A percentile compares a stretch with the other conserved stretches of the same genome.
phyloP scores from a whole-genome alignment of 805 yeast genomes.

The Barnettozyma siamensis region DNA sequence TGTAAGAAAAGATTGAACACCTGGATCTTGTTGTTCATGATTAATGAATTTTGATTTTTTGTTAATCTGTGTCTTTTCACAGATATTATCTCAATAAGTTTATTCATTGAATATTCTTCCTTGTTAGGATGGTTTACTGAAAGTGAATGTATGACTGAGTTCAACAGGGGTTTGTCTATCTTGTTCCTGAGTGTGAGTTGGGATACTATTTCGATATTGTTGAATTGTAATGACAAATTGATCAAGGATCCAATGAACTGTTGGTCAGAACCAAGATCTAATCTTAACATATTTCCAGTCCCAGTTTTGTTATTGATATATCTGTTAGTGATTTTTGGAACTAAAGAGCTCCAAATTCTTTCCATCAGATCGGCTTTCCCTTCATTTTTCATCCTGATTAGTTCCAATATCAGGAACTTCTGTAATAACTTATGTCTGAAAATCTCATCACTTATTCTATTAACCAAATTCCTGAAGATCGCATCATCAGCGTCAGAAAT shows the following conservation, averaged over 20 bases:
- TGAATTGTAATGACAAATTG: not conserved
- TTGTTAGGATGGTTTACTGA: slow-evolving; percentile 16
- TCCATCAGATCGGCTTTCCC: not conserved
- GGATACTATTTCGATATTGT: slow-evolving; percentile 1
- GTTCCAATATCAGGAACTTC: slow-evolving; percentile 3
- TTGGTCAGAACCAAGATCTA: too few species aligned
- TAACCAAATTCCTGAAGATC: slow-evolving; percentile 4
- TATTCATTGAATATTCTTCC: slow-evolving; percentile 18
- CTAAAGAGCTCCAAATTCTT: too few species aligned
- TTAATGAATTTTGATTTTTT: slow-evolving; percentile 12
- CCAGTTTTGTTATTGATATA: not conserved
- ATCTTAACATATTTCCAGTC: too few species aligned
- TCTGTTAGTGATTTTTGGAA: too few species aligned
- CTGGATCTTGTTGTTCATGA: slow-evolving; percentile 12
- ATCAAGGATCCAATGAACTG: not conserved
- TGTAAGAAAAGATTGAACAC: slow-evolving; percentile 7
- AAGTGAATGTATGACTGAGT: slow-evolving; percentile 8
- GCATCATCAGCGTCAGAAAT: not conserved
- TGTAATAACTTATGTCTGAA: slow-evolving; percentile 2
- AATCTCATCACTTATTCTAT: not conserved
- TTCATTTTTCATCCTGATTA: slow-evolving; percentile 4
- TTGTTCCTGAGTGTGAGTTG: not conserved
- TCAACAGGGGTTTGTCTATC: not conserved
- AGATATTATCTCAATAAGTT: slow-evolving; percentile 12
- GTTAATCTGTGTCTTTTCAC: slow-evolving; percentile 10